Evolutionary conservation across 1,284 basidiomycete genomes (phyloP), one percentile per base, ranked within the genome.

Genomic region (Sparassis latifolia): DNA sequence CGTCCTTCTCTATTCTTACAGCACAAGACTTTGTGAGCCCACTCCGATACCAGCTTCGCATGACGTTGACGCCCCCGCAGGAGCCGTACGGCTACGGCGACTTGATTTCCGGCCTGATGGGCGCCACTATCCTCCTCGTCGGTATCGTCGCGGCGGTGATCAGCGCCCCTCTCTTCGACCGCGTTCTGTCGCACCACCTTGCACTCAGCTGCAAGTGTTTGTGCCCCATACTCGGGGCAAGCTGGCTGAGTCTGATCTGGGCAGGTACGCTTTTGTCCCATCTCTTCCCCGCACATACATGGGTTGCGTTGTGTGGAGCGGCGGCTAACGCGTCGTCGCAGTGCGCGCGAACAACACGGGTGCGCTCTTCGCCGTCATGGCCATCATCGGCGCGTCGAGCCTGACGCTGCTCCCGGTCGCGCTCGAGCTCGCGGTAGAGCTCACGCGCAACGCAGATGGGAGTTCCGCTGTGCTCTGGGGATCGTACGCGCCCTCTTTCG

Each of bases 161-260:
- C 44, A 79, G 81, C 0, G 78, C 88, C 0, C 89, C 89, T 0
- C 66, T 90, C 2, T 84, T 89, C 58, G 89, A 92, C 60, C 79
- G 88, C 28, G 78, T 89, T 5, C 78, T 91, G 52, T 89, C 86
- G 2, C 75, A 80, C 54, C 80, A 80, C 55, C 73, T 90, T 38
- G 85, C 79, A 0, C 54, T 80, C 5, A 78, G 79, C 2, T 59
- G 74, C 49, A 87, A 86, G 52, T 52, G 80, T 0, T 61, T 87
- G 12, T 74, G 82, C 10, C 86, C 88, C 2, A 61, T 82, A 46
- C 69, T 86, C 6, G 81, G 74, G 5, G 72, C 62, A 0, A 72
- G 72, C 27, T 91, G 88, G 86, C 66, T 89, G 27, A 78, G 79
- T 9, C 67, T 91, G 9, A 83, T 91, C 40, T 91, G 86, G 86